Base-by-base conservation (phyloP, 2,329 filamentous ascomycete genomes). In the Plectosphaerella sp. region DNA sequence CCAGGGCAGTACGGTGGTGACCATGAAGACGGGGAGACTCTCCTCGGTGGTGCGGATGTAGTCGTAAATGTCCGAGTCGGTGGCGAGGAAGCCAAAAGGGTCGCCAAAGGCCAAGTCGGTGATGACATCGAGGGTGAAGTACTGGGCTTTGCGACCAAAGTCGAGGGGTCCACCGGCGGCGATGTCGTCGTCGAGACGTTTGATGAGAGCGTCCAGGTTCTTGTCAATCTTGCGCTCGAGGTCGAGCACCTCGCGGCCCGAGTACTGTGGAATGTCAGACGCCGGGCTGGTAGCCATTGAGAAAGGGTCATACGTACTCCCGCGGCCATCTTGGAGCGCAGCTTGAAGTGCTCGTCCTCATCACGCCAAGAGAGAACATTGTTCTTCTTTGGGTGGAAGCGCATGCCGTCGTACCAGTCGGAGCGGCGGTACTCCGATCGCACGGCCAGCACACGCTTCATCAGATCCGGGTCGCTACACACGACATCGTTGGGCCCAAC, bases 81-180 rank as follows among this genome's bases (percentile, higher is more conserved):
- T 63, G 35, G 68, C 67, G 2, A 79, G 52, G 58, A 72, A 76
- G 14, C 76, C 75, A 54, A 79, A 77, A 0, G 71, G 63, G 33
- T 72, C 60, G 8, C 76, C 77, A 42, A 80, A 75, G 2, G 76
- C 76, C 11, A 82, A 54, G 15, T 73, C 71, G 12, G 73, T 77
- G 45, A 82, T 78, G 24, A 81, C 74, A 53, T 83, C 80, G 0
- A 82, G 61, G 0, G 77, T 79, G 41, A 80, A 75, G 64, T 71
- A 80, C 42, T 78, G 75, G 2, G 72, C 69, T 33, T 76, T 74
- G 6, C 65, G 64, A 3, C 72, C 73, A 18, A 81, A 60, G 52
- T 82, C 77, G 58, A 78, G 65, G 15, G 70, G 58, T 47, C 76
- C 64, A 43, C 75, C 72, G 15, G 65, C 59, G 50, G 82, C 77